phyloP scores from a whole-genome alignment of 2,329 filamentous ascomycete species.

The Diaporthe citri region DNA sequence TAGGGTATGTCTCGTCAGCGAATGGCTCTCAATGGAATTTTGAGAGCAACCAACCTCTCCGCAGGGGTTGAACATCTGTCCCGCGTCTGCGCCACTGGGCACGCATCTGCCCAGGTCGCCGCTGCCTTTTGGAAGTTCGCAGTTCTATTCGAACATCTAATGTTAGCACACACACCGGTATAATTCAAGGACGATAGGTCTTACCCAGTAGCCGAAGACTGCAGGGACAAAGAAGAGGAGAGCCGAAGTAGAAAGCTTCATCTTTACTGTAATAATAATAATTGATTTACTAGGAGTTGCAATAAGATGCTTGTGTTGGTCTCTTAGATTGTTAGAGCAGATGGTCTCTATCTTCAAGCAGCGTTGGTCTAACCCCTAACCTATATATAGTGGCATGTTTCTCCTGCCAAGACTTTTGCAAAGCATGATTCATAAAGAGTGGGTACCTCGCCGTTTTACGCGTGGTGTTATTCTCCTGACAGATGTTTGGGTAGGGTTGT shows the following conservation, averaged over 20 bases:
- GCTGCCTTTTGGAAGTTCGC: not conserved
- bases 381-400: not conserved
- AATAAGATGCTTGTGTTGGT: no score
- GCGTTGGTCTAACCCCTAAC: not conserved
- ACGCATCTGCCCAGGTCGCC: not conserved
- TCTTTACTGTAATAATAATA: not conserved
- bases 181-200: not conserved
- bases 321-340: not conserved
- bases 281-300: not conserved
- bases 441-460: not conserved
- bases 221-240: not conserved
- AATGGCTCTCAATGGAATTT: no score
- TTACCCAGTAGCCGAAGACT: constrained; percentile 13
- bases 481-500: not conserved
- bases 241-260: not conserved
- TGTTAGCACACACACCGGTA: not conserved
- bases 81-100: not conserved
- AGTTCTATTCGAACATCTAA: not conserved
- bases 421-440: not conserved
- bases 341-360: not conserved
- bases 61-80: not conserved
- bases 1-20: not conserved
- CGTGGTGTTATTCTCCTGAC: not conserved
- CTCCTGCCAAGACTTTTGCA: constrained; percentile 5
- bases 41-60: not conserved